phyloP scores from a whole-genome alignment of 2,329 filamentous ascomycete species.

The Claviceps arundinis region DNA sequence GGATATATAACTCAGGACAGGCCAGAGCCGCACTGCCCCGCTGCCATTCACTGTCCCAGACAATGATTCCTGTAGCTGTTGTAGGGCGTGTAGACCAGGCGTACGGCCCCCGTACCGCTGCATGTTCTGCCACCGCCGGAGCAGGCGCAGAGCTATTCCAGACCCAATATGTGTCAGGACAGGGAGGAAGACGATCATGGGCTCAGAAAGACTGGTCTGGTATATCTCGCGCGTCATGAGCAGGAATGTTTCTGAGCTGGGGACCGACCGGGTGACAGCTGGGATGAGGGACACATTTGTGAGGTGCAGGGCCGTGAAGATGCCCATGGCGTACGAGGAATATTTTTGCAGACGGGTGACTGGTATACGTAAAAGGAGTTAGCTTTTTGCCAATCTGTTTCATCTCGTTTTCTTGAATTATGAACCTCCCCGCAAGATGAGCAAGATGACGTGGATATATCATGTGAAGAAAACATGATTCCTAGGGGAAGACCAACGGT shows the following conservation, averaged over 20 bases:
- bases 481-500: slow-evolving; percentile 39
- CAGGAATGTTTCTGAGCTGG: slow-evolving; percentile 69
- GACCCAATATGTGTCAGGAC: slow-evolving; percentile 63
- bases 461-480: too few relatives aligned
- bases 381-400: background rate
- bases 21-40: slow-evolving; percentile 40
- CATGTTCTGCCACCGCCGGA: slow-evolving; percentile 59
- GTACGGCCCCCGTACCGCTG: slow-evolving; percentile 62
- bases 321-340: slow-evolving; percentile 70
- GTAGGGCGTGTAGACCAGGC: slow-evolving; percentile 31
- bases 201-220: slow-evolving; percentile 70
- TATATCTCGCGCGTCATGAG: slow-evolving; percentile 87
- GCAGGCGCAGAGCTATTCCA: slow-evolving; percentile 62
- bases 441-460: too few relatives aligned
- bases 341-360: slow-evolving; percentile 62
- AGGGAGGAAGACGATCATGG: slow-evolving; percentile 64
- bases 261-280: slow-evolving; percentile 56
- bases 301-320: slow-evolving; percentile 66
- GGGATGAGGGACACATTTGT: slow-evolving; percentile 74
- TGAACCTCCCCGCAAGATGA: too few relatives aligned
- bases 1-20: slow-evolving; percentile 55
- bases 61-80: slow-evolving; percentile 19
- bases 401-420: too few relatives aligned
- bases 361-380: background rate
- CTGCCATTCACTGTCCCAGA: slow-evolving; percentile 21